phyloP scores from a whole-genome alignment of 176 grass and related monocot species.

The Tillandsia leiboldiana region DNA sequence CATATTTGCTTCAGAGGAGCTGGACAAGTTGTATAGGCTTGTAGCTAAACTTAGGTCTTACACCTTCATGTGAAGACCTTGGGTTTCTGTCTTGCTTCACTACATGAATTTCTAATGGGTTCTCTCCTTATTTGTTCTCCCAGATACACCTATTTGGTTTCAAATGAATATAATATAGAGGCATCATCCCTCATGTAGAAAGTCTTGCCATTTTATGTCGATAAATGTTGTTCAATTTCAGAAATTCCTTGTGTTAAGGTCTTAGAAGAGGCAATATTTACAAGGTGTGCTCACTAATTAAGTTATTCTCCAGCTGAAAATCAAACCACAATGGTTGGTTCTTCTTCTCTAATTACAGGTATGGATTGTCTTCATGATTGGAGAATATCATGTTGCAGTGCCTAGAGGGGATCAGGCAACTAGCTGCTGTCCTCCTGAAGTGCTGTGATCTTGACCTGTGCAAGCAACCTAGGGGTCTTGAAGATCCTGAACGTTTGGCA shows the following conservation, averaged over 20 bases:
- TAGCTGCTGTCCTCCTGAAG: conserved; percentile 39
- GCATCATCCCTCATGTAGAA: not conserved
- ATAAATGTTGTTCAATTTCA: not conserved
- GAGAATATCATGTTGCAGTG: conserved; percentile 74
- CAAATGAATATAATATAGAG: not conserved
- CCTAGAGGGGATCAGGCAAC: conserved; percentile 59
- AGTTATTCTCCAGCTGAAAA: conserved; percentile 1
- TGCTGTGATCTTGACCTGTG: conserved; percentile 57
- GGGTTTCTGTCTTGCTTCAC: not conserved
- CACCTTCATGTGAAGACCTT: not conserved
- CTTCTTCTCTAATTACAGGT: not conserved
- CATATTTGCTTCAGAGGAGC: no score
- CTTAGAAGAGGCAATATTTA: not conserved
- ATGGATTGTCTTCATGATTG: not conserved
- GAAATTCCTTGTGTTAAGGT: not conserved
- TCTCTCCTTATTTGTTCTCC: not conserved
- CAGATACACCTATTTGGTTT: not conserved
- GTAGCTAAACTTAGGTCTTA: not conserved
- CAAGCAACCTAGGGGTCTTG: conserved; percentile 57
- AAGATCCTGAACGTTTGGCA: conserved; percentile 66
- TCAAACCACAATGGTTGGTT: not conserved
- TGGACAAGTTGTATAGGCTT: not conserved
- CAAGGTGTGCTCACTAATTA: not conserved
- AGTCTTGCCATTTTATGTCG: not conserved
- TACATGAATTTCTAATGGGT: not conserved